phyloP scores from a whole-genome alignment of 176 grass and related monocot species.

The Aegilops speltoides region DNA sequence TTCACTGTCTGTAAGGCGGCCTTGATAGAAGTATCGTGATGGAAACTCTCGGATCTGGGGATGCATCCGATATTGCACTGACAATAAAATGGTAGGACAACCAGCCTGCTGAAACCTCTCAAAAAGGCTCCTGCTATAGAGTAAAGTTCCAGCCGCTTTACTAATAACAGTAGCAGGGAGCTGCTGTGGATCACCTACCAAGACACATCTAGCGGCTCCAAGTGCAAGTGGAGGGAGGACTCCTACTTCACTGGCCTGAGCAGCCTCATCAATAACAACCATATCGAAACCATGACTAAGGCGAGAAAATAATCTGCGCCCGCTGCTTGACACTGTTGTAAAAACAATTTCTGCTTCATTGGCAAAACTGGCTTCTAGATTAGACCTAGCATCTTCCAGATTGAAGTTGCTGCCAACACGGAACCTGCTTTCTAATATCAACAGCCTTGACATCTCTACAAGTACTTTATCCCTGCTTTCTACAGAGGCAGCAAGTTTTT shows the following conservation, averaged over 20 bases:
- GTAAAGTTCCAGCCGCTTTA: constrained; percentile 95
- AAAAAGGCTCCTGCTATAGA: constrained; percentile 98
- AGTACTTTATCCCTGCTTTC: constrained; percentile 96
- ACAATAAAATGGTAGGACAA: constrained; percentile 92
- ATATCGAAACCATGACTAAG: constrained; percentile 99
- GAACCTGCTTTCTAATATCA: constrained; percentile 88
- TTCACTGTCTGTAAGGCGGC: constrained; percentile 86
- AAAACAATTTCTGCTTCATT: constrained; percentile 99
- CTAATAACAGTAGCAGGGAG: constrained; percentile 99
- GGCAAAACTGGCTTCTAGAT: constrained; percentile 93
- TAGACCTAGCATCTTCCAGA: constrained; percentile 92
- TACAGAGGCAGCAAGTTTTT: constrained; percentile 85
- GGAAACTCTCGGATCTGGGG: constrained; percentile 98
- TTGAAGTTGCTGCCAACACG: constrained; percentile 83
- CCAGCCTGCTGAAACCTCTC: constrained; percentile 98
- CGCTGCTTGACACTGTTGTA: constrained; percentile 96
- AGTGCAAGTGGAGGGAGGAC: constrained; percentile 87
- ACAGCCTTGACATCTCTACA: constrained; percentile 91
- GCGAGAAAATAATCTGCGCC: constrained; percentile 94
- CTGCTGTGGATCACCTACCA: constrained; percentile 98
- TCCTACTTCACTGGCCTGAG: constrained; percentile 97
- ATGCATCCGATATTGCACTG: constrained; percentile 99
- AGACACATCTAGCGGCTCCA: constrained; percentile 93
- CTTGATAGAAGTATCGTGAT: constrained; percentile 98
- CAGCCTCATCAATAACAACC: constrained; percentile 99